Base-by-base conservation (phyloP, 179 eudicot genomes). In the Dionaea muscipula region DNA sequence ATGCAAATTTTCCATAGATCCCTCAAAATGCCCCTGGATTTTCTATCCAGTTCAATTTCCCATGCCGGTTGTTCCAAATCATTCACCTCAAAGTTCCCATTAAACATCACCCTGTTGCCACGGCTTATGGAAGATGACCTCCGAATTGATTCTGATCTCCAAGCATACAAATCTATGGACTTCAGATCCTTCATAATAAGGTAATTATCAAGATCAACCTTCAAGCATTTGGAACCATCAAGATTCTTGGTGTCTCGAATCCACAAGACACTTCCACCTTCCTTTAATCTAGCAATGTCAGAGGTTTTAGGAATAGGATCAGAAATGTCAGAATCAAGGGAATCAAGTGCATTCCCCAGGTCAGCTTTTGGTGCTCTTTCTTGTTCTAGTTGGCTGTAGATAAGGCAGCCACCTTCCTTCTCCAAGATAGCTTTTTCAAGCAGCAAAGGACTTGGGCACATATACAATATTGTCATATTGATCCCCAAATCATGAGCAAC, bases 1-100 rank as follows among this genome's bases (percentile, higher is more conserved):
- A 90, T 53, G 69, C 70, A 68, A 52, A 90, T 90, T 65, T 73
- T 84, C 95, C 97, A 90, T 8, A 70, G 24, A 67, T 80, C 72
- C 55, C 46, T 67, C 68, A 90, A 56, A 24, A 52, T 53, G 51
- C 72, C 84, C 56, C 63, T 60, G 66, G 47, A 40, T 24, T 74
- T 62, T 67, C 77, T 72, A 44, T 75, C 78, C 56, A 77, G 61
- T 65, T 76, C 60, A 35, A 75, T 36, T 55, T 64, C 71, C 62
- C 35, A 49, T 50, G 59, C 45, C 56, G 72, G 53, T 23, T 65
- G 63, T 48, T 36, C 45, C 24, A 68, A 40, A 28, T 26, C 54
- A 47, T 59, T 48, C 27, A 58, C 64, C 57, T 66, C 69, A 31
- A 50, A 27, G 61, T 64, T 62, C 19, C 63, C 68, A 10, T 50